Conservation (phyloP, 805 yeast species). For the Candida anglica region DNA sequence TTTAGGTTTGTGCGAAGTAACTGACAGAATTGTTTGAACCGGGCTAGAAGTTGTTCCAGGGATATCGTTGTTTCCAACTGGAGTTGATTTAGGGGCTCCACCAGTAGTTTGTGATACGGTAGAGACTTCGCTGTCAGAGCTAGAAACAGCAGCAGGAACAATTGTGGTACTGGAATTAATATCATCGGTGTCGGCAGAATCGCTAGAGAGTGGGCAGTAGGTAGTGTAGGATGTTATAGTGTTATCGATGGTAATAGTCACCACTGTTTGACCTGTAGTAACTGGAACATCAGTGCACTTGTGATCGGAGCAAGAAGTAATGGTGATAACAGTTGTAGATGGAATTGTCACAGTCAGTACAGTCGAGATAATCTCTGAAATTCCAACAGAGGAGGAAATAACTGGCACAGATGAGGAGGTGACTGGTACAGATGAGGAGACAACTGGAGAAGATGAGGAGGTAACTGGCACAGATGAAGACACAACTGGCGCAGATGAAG, state of each 20-base stretch:
- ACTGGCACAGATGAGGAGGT: conserved; percentile 16
- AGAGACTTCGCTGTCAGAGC: conserved; percentile 27
- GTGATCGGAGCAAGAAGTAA: conserved; percentile 24
- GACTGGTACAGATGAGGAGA: conserved; percentile 1
- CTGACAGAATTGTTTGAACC: too few relatives aligned
- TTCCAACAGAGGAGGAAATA: conserved; percentile 2
- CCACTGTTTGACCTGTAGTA: conserved; percentile 25
- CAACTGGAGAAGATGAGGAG: conserved; percentile 11
- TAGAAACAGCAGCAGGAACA: conserved; percentile 29
- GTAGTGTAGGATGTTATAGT: too few relatives aligned
- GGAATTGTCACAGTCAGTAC: conserved; percentile 16
- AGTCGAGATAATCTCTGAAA: too few relatives aligned
- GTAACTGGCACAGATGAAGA: conserved; percentile 8
- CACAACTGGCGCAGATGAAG: too few relatives aligned
- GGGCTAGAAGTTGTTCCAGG: too few relatives aligned
- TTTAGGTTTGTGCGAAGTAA: too few relatives aligned
- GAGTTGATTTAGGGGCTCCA: conserved; percentile 16
- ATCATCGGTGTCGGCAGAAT: conserved; percentile 4
- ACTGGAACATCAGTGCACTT: conserved; percentile 15
- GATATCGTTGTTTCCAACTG: conserved; percentile 5
- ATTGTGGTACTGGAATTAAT: conserved; percentile 16
- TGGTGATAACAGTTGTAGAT: conserved; percentile 17
- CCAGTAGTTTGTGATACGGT: conserved; percentile 29
- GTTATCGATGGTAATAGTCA: conserved; percentile 16
- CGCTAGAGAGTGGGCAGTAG: conserved; percentile 15